phyloP scores from a whole-genome alignment of 2,329 filamentous ascomycete genomes.

The Xylaria digitata region DNA sequence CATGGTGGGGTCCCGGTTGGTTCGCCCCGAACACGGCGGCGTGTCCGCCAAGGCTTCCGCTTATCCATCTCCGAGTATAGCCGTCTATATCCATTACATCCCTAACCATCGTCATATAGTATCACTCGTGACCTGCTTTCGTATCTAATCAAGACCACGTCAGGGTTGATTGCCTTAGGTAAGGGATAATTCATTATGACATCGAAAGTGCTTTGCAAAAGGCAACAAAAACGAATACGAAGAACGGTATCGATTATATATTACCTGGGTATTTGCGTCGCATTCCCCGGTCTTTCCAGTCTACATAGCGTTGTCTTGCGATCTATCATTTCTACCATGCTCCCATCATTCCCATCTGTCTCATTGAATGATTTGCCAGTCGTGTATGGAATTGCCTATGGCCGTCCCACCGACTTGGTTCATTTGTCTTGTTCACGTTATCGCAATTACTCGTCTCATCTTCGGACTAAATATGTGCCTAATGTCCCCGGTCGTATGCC shows the following conservation, averaged over 20 bases:
- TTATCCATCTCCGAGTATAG: constrained; percentile 33
- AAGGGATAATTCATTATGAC: constrained; percentile 15
- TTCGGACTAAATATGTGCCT: constrained; percentile 1
- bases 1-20: constrained; percentile 15
- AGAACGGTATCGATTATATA: constrained; percentile 25
- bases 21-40: constrained; percentile 15
- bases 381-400: constrained; percentile 1
- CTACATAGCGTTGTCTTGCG: constrained; percentile 5
- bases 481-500: background rate
- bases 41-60: constrained; percentile 10
- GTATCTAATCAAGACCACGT: background rate
- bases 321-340: constrained; percentile 26
- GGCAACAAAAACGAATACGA: background rate
- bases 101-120: constrained; percentile 31
- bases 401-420: background rate
- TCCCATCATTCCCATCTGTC: constrained; percentile 5
- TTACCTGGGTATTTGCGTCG: constrained; percentile 12
- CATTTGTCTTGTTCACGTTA: constrained; percentile 10
- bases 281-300: constrained; percentile 1
- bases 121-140: constrained; percentile 24
- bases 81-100: constrained; percentile 33
- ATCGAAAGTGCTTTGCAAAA: background rate
- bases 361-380: background rate
- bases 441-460: background rate
- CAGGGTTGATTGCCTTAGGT: constrained; percentile 15